phyloP scores from a whole-genome alignment of 1,284 basidiomycete genomes.

The Pseudozyma tsukubaensis region DNA sequence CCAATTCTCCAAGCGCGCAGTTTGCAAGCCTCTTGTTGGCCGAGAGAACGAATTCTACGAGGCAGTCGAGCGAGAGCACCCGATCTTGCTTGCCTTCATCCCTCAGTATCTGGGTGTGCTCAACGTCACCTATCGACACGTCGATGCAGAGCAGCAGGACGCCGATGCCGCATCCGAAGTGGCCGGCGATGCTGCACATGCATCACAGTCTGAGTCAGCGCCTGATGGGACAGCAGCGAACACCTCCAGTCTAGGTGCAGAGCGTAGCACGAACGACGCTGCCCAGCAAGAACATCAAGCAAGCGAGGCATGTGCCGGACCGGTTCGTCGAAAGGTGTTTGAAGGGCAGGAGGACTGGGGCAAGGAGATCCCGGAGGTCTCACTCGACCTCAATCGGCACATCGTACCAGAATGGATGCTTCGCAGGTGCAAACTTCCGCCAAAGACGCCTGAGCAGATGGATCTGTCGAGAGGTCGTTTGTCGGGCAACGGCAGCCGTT shows the following conservation, averaged over 20 bases:
- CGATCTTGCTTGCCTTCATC: slow-evolving; percentile 89
- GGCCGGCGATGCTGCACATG: not conserved
- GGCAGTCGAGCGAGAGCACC: slow-evolving; percentile 90
- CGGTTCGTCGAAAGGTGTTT: slow-evolving; percentile 59
- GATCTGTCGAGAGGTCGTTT: slow-evolving; percentile 4
- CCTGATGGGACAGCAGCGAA: not conserved
- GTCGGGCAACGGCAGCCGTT: slow-evolving; percentile 20
- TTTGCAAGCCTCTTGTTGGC: slow-evolving; percentile 98
- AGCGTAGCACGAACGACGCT: no score
- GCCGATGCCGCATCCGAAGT: not conserved
- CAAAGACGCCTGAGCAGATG: slow-evolving; percentile 3
- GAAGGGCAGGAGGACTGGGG: slow-evolving; percentile 62
- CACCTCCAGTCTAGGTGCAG: no score
- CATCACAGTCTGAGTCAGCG: slow-evolving; percentile 2
- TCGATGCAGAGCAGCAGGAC: slow-evolving; percentile 27
- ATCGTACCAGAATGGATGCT: slow-evolving; percentile 93
- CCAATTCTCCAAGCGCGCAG: slow-evolving; percentile 95
- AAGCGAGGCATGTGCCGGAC: not conserved
- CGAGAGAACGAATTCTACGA: slow-evolving; percentile 99
- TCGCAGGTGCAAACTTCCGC: slow-evolving; percentile 58
- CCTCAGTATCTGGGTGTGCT: slow-evolving; percentile 97
- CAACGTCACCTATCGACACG: slow-evolving; percentile 84
- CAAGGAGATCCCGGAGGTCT: slow-evolving; percentile 76
- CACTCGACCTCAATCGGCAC: slow-evolving; percentile 90
- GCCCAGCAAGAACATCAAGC: not conserved